Evolutionary conservation across 2,329 filamentous ascomycete genomes (phyloP), one percentile per base, ranked within the genome.

Genomic region (Fusarium penzigii): DNA sequence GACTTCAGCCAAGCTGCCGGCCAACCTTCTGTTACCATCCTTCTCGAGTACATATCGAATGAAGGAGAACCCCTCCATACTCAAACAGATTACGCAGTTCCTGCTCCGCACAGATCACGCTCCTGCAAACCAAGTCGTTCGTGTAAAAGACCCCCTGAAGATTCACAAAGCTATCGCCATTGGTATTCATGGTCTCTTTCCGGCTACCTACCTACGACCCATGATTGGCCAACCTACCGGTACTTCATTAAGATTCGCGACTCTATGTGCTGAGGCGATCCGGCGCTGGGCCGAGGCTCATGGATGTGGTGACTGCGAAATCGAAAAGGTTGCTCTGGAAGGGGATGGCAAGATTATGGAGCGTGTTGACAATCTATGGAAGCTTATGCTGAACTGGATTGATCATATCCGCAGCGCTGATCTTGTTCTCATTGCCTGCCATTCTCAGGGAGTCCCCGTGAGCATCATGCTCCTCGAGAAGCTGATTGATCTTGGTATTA

Each of bases 391-490:
- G 29, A 97, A 97, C 70, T 96, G 92, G 90, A 90, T 97, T 58
- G 91, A 96, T 38, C 87, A 93, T 58, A 88, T 99, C 32, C 86
- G 90, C 46, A 83, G 82, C 48, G 92, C 94, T 0, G 94, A 99
- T 71, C 87, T 97, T 55, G 87, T 99, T 40, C 72, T 99, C 39
- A 77, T 99, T n/a, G 91, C 91, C 3, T 96, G 92, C 54, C 94
- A 99, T 70, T 96, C 91, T 3, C 94, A 99, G 70, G 94, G 94
- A 17, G 94, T 97, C 0, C 94, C 94, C 0, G 94, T 99, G 1
- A 88, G 89, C 6, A 82, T 96, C 53, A 97, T 97, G 86, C 79
- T 99, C 4, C 80, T 97, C 6, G 91, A 92, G 6, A 97, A 96
- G 70, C 78, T 99, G 40, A 92, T 99, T 48, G 88, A 94, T 48